Conservation (phyloP, 495 filamentous ascomycete genomes). For the Trichodelitschia bisporula region DNA sequence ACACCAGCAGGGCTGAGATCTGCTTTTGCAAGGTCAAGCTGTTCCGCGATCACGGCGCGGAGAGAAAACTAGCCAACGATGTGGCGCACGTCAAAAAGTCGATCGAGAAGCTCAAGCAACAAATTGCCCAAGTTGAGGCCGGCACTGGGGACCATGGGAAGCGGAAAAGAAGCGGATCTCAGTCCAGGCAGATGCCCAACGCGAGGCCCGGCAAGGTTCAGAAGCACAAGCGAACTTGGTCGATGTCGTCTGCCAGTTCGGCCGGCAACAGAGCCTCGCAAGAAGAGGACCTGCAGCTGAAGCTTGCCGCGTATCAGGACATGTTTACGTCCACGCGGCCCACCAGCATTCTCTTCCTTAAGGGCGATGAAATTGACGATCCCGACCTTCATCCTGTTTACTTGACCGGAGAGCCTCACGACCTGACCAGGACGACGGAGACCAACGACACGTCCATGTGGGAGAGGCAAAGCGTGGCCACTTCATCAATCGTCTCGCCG, state of each 20-base stretch:
- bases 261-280: slow-evolving; percentile 27
- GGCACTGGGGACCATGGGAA: slow-evolving; percentile 78
- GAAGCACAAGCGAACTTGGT: slow-evolving; percentile 91
- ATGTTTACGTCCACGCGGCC: slow-evolving; percentile 89
- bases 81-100: slow-evolving; percentile 80
- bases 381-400: slow-evolving; percentile 68
- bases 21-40: slow-evolving; percentile 92
- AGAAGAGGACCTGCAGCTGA: slow-evolving; percentile 76
- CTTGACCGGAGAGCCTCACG: slow-evolving; percentile 40
- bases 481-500: slow-evolving; percentile 18
- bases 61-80: slow-evolving; percentile 86
- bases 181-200: slow-evolving; percentile 23
- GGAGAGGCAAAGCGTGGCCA: slow-evolving; percentile 27
- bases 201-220: slow-evolving; percentile 44
- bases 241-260: slow-evolving; percentile 70
- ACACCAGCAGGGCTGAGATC: slow-evolving; percentile 33
- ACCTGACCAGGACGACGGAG: slow-evolving; percentile 28
- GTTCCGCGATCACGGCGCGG: slow-evolving; percentile 88
- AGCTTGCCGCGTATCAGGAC: slow-evolving; percentile 63
- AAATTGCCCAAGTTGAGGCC: slow-evolving; percentile 66
- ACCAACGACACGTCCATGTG: slow-evolving; percentile 28
- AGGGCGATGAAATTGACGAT: slow-evolving; percentile 66
- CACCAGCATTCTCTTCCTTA: slow-evolving; percentile 61
- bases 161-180: slow-evolving; percentile 45
- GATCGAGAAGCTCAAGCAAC: slow-evolving; percentile 83